Percentiles rank a stretch among this genome's conserved stretches.
phyloP scores from a whole-genome alignment of 208 protist genomes.

The Trypanosoma rangeli region DNA sequence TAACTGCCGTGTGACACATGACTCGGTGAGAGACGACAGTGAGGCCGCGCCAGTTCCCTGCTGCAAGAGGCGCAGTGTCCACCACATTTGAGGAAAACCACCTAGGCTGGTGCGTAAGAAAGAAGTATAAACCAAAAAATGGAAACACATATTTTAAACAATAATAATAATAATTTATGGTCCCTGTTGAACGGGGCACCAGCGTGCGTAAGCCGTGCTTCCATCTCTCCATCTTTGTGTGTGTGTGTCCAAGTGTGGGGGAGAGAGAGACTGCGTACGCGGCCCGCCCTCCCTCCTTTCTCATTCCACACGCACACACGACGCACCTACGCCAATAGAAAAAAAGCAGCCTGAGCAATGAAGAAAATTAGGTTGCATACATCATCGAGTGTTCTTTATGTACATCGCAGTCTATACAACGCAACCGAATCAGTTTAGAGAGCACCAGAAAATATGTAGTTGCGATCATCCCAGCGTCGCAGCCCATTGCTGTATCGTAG shows the following conservation, averaged over 20 bases:
- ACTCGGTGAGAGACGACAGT: conserved; percentile 35
- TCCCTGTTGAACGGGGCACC: no score
- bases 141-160: conserved; percentile 12
- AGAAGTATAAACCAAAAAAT: not conserved
- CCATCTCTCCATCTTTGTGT: no score
- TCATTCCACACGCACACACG: no score
- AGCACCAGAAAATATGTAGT: conserved; percentile 60
- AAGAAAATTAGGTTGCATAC: not conserved
- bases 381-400: conserved; percentile 1
- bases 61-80: conserved; percentile 14
- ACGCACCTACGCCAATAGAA: not conserved
- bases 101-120: not conserved
- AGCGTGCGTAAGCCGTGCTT: no score
- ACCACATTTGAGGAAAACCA: conserved; percentile 17
- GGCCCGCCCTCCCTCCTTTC: no score
- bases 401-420: not conserved
- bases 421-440: not conserved
- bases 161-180: conserved; percentile 11
- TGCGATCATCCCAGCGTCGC: conserved; percentile 74
- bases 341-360: not conserved
- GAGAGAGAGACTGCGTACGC: no score
- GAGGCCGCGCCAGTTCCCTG: not conserved
- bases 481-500: conserved; percentile 77
- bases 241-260: no score
- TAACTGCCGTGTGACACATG: conserved; percentile 43